A percentile compares a stretch with the other conserved stretches of the same genome.
These are phyloP conservation scores for Wickerhamomyces hampshirensis DNA, from an alignment of 805 yeast genomes.

Conservation along the genomic window DNA sequence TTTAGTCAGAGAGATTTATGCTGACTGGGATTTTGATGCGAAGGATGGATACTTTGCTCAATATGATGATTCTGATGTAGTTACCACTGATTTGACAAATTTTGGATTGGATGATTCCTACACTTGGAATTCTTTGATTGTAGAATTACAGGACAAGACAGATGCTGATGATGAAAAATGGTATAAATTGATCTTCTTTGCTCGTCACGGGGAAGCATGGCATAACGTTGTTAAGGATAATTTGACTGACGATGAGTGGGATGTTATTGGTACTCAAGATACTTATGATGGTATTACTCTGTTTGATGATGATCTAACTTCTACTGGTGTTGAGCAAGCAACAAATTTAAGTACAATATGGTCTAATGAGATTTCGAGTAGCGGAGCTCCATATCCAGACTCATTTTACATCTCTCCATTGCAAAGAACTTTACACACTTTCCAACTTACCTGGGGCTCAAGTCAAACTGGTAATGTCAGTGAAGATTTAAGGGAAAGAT, in stretches of 20 bases:
- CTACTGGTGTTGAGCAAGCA: constrained; percentile 3
- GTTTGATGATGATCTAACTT: constrained; percentile 9
- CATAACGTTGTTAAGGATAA: constrained; percentile 9
- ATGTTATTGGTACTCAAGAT: constrained; percentile 2
- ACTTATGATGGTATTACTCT: constrained; percentile 3
- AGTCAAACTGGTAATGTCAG: constrained; percentile 1
- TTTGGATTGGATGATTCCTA: constrained; percentile 2
- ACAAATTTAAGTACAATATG: neutral
- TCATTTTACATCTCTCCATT: constrained; percentile 9
- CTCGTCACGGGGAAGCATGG: constrained; percentile 10
- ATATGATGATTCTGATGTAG: neutral
- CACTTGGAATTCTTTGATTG: constrained; percentile 2
- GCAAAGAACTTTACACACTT: constrained; percentile 11
- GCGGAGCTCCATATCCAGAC: constrained; percentile 6
- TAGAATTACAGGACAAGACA: neutral
- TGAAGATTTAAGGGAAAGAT: constrained; percentile 11
- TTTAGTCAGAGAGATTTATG: no score
- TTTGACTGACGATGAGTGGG: constrained; percentile 6
- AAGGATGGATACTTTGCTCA: constrained; percentile 3
- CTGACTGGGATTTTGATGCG: neutral
- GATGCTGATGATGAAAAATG: neutral
- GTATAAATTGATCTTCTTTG: constrained; percentile 8
- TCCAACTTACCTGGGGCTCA: constrained; percentile 9
- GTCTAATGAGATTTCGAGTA: constrained; percentile 1
- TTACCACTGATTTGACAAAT: constrained; percentile 3